Evolutionary conservation across 257 asterid genomes (phyloP).

Genomic region (Ocimum tenuiflorum): DNA sequence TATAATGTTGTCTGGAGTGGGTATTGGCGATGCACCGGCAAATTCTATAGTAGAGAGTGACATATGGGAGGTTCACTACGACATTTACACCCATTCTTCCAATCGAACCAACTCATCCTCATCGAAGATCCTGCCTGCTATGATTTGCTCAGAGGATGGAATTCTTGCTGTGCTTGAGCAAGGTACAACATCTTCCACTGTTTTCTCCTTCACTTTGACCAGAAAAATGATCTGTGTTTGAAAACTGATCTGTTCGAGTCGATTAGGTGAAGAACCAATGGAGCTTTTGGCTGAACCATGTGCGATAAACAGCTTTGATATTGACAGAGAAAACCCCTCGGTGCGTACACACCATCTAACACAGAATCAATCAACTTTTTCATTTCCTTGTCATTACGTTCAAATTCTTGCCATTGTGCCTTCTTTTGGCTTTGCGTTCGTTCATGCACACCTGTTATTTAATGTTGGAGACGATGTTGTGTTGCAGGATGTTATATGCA

Average conservation of each 20-base stretch:
- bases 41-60: constrained; percentile 69
- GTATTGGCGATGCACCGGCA: constrained; percentile 28
- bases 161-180: constrained; percentile 76
- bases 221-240: background rate
- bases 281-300: constrained; percentile 90
- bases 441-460: background rate
- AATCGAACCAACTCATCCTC: constrained; percentile 42
- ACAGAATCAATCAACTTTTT: background rate
- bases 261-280: constrained; percentile 59
- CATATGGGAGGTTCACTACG: constrained; percentile 88
- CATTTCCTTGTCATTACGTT: background rate
- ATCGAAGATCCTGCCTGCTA: constrained; percentile 72
- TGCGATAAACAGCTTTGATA: constrained; percentile 89
- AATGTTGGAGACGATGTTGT: background rate
- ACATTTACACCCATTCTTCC: constrained; percentile 62
- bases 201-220: background rate
- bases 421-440: no score
- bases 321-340: constrained; percentile 70
- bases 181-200: constrained; percentile 35
- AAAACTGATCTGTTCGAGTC: constrained; percentile 9
- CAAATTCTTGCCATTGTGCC: background rate
- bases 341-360: constrained; percentile 31
- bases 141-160: constrained; percentile 96
- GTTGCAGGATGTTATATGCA: constrained; percentile 75
- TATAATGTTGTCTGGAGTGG: constrained; percentile 51